These are phyloP conservation scores for Chalaropsis thielavioides DNA, from an alignment of 2,329 filamentous ascomycete species.

Conservation along the genomic window DNA sequence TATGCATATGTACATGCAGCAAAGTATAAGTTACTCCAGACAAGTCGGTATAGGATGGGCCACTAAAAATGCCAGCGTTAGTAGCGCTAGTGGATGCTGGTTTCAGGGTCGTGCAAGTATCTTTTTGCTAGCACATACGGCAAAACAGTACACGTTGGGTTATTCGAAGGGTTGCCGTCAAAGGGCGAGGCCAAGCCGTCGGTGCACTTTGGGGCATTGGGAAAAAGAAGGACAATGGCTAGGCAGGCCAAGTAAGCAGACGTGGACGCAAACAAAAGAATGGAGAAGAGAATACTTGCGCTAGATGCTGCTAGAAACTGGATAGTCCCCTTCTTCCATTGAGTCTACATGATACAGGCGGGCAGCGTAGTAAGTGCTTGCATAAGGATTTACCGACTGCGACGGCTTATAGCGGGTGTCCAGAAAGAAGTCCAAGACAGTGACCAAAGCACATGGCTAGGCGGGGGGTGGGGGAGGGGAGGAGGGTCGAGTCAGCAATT, in stretches of 20 bases:
- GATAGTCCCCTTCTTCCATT: neutral
- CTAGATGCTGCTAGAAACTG: neutral
- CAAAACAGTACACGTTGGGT: neutral
- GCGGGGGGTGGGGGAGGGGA: neutral
- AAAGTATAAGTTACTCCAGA: neutral
- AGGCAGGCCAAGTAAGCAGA: neutral
- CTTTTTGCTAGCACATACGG: neutral
- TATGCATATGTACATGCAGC: neutral
- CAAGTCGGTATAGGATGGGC: neutral
- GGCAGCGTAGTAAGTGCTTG: conserved; percentile 9
- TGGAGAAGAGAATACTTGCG: neutral
- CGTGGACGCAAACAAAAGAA: neutral
- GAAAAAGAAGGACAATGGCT: neutral
- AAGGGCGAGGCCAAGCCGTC: neutral
- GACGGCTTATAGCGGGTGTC: neutral
- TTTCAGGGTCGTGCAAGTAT: neutral
- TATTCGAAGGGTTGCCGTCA: neutral
- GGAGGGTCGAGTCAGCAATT: no score
- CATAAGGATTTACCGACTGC: conserved; percentile 17
- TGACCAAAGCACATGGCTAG: neutral
- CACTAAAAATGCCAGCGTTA: neutral
- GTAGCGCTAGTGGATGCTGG: neutral
- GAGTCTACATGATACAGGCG: neutral
- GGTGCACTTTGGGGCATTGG: neutral
- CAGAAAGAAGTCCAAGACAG: neutral